phyloP scores from a whole-genome alignment of 1,284 basidiomycete genomes.

The Mixia osmundae region DNA sequence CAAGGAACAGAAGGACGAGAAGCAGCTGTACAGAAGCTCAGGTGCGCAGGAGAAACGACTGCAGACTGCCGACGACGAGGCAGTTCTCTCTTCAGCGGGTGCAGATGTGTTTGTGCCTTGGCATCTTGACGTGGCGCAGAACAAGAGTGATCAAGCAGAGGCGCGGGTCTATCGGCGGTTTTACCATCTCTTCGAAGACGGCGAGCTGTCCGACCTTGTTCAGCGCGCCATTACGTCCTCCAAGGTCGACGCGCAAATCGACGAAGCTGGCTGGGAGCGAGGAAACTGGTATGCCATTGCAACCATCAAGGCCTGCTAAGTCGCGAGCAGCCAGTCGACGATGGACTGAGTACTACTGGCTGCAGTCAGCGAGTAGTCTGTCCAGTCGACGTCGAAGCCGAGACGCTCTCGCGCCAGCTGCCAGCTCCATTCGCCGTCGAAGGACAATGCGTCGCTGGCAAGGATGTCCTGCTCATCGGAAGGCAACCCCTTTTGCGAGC shows the following conservation, averaged over 20 bases:
- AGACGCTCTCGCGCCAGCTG: too few relatives aligned
- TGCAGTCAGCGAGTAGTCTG: too few relatives aligned
- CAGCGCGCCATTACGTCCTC: too few relatives aligned
- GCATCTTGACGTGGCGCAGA: slow-evolving; percentile 16
- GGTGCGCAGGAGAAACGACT: too few relatives aligned
- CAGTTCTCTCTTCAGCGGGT: too few relatives aligned
- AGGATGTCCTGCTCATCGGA: slow-evolving; percentile 15
- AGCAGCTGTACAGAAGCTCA: too few relatives aligned
- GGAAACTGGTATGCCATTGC: too few relatives aligned
- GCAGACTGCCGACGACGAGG: slow-evolving; percentile 14
- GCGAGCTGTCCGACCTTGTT: slow-evolving; percentile 44
- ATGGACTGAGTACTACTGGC: too few relatives aligned
- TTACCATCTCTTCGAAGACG: slow-evolving; percentile 72
- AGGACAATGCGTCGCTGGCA: slow-evolving; percentile 12
- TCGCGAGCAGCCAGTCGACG: too few relatives aligned
- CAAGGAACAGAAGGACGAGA: slow-evolving; percentile 71
- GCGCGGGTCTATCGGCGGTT: slow-evolving; percentile 48
- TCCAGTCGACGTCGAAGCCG: too few relatives aligned
- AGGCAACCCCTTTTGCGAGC: slow-evolving; percentile 6
- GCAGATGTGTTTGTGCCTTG: slow-evolving; percentile 53
- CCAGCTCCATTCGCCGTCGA: slow-evolving; percentile 14
- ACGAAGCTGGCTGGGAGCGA: slow-evolving; percentile 20
- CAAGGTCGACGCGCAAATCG: too few relatives aligned
- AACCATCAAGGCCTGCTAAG: too few relatives aligned
- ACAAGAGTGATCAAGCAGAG: slow-evolving; percentile 2